phyloP scores from a whole-genome alignment of 345 rosid species.

The Carallia brachiata region DNA sequence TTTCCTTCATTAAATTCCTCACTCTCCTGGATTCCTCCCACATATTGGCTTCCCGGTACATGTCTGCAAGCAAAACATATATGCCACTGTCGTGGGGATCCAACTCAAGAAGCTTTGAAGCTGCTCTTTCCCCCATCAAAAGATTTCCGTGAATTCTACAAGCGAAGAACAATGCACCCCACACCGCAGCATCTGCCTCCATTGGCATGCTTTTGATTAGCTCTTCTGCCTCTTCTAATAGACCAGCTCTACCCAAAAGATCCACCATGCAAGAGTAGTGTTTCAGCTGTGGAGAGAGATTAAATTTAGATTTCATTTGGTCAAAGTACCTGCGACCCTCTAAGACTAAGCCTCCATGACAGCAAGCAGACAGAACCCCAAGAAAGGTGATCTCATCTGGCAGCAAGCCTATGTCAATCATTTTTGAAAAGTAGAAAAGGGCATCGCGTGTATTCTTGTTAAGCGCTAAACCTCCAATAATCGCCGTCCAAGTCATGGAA shows the following conservation, averaged over 20 bases:
- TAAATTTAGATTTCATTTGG: conserved; percentile 61
- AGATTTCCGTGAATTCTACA: conserved; percentile 68
- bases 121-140: conserved; percentile 65
- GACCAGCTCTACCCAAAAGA: conserved; percentile 84
- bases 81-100: conserved; percentile 77
- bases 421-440: conserved; percentile 58
- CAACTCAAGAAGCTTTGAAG: conserved; percentile 69
- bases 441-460: conserved; percentile 67
- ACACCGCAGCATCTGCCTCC: conserved; percentile 67
- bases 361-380: conserved; percentile 77
- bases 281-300: conserved; percentile 53
- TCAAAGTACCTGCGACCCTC: conserved; percentile 63
- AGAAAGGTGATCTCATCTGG: conserved; percentile 88
- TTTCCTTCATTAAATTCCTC: conserved; percentile 64
- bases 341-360: conserved; percentile 83
- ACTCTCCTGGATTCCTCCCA: conserved; percentile 61
- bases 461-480: conserved; percentile 75
- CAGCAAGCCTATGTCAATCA: conserved; percentile 57
- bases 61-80: conserved; percentile 69
- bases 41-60: conserved; percentile 78
- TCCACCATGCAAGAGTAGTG: conserved; percentile 93
- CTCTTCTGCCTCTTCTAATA: conserved; percentile 65
- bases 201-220: conserved; percentile 70
- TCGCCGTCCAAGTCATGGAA: conserved; percentile 72
- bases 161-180: conserved; percentile 84